Conservation (phyloP, 305 asterid genomes). For the Solanum hybrid region DNA sequence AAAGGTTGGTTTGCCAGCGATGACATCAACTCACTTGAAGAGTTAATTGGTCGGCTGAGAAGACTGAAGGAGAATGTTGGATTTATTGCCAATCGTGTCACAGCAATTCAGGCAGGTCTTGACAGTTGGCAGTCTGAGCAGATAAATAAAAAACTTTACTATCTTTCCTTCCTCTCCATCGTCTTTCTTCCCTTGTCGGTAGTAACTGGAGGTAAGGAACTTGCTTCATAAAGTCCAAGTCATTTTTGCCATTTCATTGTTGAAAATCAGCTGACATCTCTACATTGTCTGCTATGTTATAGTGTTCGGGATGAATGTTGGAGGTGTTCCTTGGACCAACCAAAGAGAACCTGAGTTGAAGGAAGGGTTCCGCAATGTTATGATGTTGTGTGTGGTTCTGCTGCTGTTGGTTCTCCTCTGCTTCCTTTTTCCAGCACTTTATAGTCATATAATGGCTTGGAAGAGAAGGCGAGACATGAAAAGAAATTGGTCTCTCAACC, state of each 20-base stretch:
- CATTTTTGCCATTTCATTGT: neutral
- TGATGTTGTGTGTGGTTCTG: conserved; percentile 53
- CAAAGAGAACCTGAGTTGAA: conserved; percentile 50
- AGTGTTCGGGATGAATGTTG: conserved; percentile 97
- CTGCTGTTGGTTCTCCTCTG: conserved; percentile 55
- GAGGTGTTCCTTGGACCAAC: conserved; percentile 95
- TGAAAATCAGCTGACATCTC: neutral
- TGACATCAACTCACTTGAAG: conserved; percentile 72
- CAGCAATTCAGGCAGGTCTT: conserved; percentile 87
- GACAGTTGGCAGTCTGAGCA: conserved; percentile 98
- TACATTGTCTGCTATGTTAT: neutral
- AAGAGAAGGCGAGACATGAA: conserved; percentile 32
- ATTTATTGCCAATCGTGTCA: conserved; percentile 78
- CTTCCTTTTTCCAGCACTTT: conserved; percentile 68
- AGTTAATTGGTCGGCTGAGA: conserved; percentile 72
- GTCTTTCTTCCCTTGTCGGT: conserved; percentile 83
- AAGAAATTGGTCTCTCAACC: conserved; percentile 57
- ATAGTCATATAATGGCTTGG: conserved; percentile 50
- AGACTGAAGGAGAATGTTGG: conserved; percentile 90
- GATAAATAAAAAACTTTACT: conserved; percentile 78
- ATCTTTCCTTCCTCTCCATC: conserved; percentile 90
- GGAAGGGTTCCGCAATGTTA: conserved; percentile 74
- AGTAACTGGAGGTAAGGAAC: conserved; percentile 67
- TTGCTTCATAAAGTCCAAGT: neutral
- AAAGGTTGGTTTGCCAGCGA: conserved; percentile 80